Evolutionary conservation across 179 eudicot genomes (phyloP), one percentile per base, ranked within the genome.

Genomic region (Vitellaria paradoxa): DNA sequence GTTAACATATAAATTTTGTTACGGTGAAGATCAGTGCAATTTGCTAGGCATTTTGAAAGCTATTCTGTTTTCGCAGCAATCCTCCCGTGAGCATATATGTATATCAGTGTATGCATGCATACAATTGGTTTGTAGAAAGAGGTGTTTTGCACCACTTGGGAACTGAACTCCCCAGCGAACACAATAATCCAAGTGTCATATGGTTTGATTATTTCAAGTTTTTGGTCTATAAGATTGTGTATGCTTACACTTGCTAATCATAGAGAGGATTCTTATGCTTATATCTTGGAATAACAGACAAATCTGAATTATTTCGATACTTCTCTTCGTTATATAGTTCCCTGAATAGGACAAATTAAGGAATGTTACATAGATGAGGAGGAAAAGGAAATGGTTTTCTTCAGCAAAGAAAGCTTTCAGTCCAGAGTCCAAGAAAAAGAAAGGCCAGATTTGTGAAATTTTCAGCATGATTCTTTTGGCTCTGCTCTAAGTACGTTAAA

Each of bases 331-430:
- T 59, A 56, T 59, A 40, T 71, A 40, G 24, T 59, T 23, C 13
- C 17, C 12, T 2, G 21, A 42, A 59, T 24, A 56, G 42, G 74
- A n/a, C 17, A 66, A 56, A 65, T 77, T 79, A 62, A 21, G 76
- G 81, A 50, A 76, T 79, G 74, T 72, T 74, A 78, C 52, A 47
- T 68, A 66, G 30, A 91, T 91, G 95, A 90, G 90, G 72, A 91
- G 83, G 81, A 92, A 91, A 85, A 93, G 89, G 46, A 88, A 82
- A 64, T 92, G 97, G 93, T 85, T 91, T 70, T 88, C 88, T 77
- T 86, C 93, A 47, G 81, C 91, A 71, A 92, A 91, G 81, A 92
- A 89, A 83, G 92, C 95, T 75, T 85, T 91, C 26, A 81, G 89
- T 79, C 87, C 87, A 24, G 86, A 86, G 65, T 80, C 91, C 20